These are phyloP conservation scores for Fusarium avenaceum DNA, from an alignment of 2,329 filamentous ascomycete genomes.

Conservation along the genomic window DNA sequence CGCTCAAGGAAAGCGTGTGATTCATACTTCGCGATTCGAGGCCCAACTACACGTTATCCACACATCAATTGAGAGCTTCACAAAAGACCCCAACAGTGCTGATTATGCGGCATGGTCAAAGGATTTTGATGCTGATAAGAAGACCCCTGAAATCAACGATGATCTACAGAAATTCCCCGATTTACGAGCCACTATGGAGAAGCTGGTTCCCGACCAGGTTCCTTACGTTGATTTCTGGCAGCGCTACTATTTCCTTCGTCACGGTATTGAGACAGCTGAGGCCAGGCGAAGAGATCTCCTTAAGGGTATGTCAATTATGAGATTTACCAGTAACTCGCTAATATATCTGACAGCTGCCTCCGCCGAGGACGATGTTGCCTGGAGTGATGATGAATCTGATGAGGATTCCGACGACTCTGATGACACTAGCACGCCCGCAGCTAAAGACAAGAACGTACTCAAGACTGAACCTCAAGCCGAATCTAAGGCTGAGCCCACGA, in stretches of 20 bases:
- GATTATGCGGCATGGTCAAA: constrained; percentile 82
- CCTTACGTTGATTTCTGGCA: constrained; percentile 92
- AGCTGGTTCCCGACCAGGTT: constrained; percentile 92
- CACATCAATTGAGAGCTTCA: constrained; percentile 84
- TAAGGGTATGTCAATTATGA: constrained; percentile 74
- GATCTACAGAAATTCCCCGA: constrained; percentile 91
- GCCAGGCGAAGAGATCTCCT: constrained; percentile 88
- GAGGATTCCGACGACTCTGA: constrained; percentile 45
- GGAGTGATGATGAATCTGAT: constrained; percentile 75
- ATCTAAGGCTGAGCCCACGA: constrained; percentile 51
- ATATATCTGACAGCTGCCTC: constrained; percentile 67
- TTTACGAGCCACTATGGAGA: constrained; percentile 90
- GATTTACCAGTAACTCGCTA: constrained; percentile 22
- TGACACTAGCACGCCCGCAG: constrained; percentile 37
- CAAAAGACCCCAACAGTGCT: constrained; percentile 80
- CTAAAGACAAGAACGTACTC: constrained; percentile 47
- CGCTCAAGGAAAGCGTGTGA: constrained; percentile 88
- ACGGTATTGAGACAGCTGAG: constrained; percentile 94
- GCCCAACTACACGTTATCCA: constrained; percentile 97
- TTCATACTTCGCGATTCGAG: constrained; percentile 94
- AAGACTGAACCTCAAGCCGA: constrained; percentile 57
- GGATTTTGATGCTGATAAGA: constrained; percentile 83
- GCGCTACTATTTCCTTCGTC: constrained; percentile 93
- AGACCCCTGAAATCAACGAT: constrained; percentile 84
- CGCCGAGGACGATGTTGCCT: constrained; percentile 77